Conservation (phyloP, 768 basidiomycete genomes). For the Hemileccinum rubropunctum region DNA sequence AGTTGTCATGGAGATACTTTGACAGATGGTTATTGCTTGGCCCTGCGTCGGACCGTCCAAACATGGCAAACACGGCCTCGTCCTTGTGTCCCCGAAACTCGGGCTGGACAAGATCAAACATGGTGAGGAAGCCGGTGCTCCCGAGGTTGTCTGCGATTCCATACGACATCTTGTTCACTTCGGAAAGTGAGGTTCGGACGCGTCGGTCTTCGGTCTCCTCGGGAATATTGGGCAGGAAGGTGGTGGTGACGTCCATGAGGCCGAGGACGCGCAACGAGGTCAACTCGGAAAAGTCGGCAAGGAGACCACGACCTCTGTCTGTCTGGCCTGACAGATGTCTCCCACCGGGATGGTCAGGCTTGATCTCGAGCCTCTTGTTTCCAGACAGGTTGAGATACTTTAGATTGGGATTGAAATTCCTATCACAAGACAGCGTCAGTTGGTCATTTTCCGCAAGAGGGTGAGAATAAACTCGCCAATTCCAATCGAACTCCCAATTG, state of each 20-base stretch:
- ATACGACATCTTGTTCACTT: conserved; percentile 90
- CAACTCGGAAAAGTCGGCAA: conserved; percentile 89
- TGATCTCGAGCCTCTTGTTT: conserved; percentile 95
- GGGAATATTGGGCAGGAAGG: conserved; percentile 62
- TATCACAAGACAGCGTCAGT: conserved; percentile 29
- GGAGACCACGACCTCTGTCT: conserved; percentile 34
- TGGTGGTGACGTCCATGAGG: conserved; percentile 92
- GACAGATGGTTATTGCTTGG: conserved; percentile 66
- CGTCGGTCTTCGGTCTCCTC: conserved; percentile 88
- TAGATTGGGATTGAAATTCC: conserved; percentile 95
- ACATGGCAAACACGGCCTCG: conserved; percentile 95
- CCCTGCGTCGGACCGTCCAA: conserved; percentile 67
- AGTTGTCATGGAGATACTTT: conserved; percentile 83
- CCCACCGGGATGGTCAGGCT: conserved; percentile 52
- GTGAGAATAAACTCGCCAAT: conserved; percentile 61
- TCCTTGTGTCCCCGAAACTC: conserved; percentile 73
- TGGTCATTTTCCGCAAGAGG: background rate
- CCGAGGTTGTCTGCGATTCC: conserved; percentile 95
- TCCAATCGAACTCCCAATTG: conserved; percentile 99
- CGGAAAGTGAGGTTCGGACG: conserved; percentile 86
- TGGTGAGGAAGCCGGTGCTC: conserved; percentile 70
- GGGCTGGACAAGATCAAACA: conserved; percentile 90
- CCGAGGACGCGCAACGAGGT: conserved; percentile 84
- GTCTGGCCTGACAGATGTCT: conserved; percentile 27
- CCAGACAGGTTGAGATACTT: conserved; percentile 96